Base-by-base conservation (phyloP, 306 rosid genomes). In the Calophaca sinica region DNA sequence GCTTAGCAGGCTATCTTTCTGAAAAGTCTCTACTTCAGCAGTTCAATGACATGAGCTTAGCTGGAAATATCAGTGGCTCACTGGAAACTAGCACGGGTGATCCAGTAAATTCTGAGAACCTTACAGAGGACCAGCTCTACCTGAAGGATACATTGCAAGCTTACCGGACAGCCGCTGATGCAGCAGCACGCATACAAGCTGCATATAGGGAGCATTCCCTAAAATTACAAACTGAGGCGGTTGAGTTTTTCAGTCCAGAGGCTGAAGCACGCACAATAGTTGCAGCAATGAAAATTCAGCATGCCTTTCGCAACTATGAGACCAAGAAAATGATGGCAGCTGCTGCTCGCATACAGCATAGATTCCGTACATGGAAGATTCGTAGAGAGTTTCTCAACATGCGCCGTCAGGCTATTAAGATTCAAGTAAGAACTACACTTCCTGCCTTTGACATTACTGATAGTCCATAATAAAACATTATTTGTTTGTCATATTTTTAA, bases 231-330 rank as follows among this genome's bases (percentile, higher is more conserved):
- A 54, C 98, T 6, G 41, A 70, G 42, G 89, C 82, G 2, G 81
- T 92, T 80, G 79, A 82, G 75, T 45, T 60, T 68, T 87, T 82
- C 60, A 48, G 2, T 69, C 89, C 98, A 0, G 97, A 92, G 87
- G 89, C 58, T 73, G 96, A 92, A 86, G 99, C 97, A 57, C 96
- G 88, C 11, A 42, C 63, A 62, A 92, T 96, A 65, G 74, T 96
- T 69, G 96, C 99, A 35, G 99, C 97, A 87, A 79, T 96, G 99
- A 92, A 85, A 80, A 96, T 96, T 82, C 99, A 96, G 62, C 96
- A 92, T 78, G 98, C 99, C 78, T 96, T 82, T 74, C 92, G 93
- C 55, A 87, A 85, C 76, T 86, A 44, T 42, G 99, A 87, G 80
- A 45, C 87, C 0, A 82, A 80, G 70, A 92, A 86, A 73, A 79